A percentile compares a stretch with the other conserved stretches of the same genome.
Conservation (phyloP, 306 rosid genomes). For the Begonia loranthoides region DNA sequence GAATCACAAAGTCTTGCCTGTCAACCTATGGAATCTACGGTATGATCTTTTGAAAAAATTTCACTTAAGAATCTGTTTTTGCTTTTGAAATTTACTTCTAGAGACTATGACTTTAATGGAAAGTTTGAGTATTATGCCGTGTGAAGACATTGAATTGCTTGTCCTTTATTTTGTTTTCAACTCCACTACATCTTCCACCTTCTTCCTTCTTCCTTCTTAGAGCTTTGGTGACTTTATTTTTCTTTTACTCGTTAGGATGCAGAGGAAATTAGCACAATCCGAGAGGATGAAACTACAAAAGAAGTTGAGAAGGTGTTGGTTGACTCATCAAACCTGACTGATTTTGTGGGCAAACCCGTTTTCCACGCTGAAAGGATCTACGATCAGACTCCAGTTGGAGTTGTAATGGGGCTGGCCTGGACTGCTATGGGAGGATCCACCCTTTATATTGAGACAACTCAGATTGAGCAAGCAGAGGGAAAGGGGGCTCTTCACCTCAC, state of each 20-base stretch:
- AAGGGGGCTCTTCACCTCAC: conserved; percentile 67
- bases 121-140: no score
- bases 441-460: conserved; percentile 75
- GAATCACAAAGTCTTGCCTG: conserved; percentile 15
- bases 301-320: conserved; percentile 40
- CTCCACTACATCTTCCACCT: no score
- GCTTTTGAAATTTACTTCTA: no score
- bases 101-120: no score
- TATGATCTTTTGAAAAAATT: conserved; percentile 8
- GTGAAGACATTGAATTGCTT: conserved; percentile 1
- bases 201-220: no score
- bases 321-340: conserved; percentile 44
- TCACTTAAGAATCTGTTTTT: no score
- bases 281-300: conserved; percentile 23
- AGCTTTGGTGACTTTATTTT: conserved; percentile 4
- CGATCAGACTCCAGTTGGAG: conserved; percentile 75
- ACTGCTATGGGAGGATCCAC: conserved; percentile 99
- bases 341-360: conserved; percentile 92
- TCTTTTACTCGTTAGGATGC: conserved; percentile 21
- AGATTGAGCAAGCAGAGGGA: conserved; percentile 77
- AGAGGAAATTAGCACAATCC: conserved; percentile 20
- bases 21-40: conserved; percentile 33
- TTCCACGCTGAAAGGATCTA: conserved; percentile 95
- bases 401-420: conserved; percentile 99
- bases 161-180: not conserved